These are phyloP conservation scores for Helicocarpus griseus DNA, from an alignment of 2,329 filamentous ascomycete genomes.

Conservation along the genomic window DNA sequence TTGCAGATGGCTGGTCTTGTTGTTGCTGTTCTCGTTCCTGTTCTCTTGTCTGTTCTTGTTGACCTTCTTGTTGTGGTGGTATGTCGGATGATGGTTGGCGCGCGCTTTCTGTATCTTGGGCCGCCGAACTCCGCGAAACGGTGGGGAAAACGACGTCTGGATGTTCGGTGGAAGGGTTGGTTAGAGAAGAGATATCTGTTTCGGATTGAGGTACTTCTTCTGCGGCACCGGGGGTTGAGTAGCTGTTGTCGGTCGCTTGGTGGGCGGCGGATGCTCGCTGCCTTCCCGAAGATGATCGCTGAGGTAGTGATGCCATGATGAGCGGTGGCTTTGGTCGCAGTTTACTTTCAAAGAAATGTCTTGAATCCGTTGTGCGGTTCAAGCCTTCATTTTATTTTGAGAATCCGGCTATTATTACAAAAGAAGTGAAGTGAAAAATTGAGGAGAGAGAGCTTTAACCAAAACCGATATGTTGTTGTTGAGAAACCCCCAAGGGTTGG, in stretches of 20 bases:
- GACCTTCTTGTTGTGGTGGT: not conserved
- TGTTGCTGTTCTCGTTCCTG: conserved; percentile 8
- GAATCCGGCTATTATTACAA: not conserved
- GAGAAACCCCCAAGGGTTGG: no score
- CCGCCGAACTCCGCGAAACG: not conserved
- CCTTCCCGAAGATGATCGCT: conserved; percentile 22
- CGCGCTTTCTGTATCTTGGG: not conserved
- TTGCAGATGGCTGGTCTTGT: conserved; percentile 2
- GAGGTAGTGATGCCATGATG: conserved; percentile 26
- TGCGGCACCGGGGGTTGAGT: conserved; percentile 13
- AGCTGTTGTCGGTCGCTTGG: conserved; percentile 12
- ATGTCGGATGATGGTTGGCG: not conserved
- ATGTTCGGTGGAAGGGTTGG: conserved; percentile 17
- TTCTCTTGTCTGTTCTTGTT: not conserved
- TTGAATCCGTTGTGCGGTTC: not conserved
- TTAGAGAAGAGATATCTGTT: not conserved
- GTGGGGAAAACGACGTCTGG: conserved; percentile 3
- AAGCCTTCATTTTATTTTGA: not conserved
- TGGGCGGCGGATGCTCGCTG: conserved; percentile 14
- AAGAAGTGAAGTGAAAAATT: not conserved
- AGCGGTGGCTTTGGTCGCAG: not conserved
- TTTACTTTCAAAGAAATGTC: not conserved
- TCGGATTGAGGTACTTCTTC: conserved; percentile 7
- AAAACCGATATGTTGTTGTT: no score
- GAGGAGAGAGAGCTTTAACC: not conserved